Percentiles rank a stretch among this genome's conserved stretches.
phyloP scores from a whole-genome alignment of 208 protist genomes.

The Trypanosoma rangeli region DNA sequence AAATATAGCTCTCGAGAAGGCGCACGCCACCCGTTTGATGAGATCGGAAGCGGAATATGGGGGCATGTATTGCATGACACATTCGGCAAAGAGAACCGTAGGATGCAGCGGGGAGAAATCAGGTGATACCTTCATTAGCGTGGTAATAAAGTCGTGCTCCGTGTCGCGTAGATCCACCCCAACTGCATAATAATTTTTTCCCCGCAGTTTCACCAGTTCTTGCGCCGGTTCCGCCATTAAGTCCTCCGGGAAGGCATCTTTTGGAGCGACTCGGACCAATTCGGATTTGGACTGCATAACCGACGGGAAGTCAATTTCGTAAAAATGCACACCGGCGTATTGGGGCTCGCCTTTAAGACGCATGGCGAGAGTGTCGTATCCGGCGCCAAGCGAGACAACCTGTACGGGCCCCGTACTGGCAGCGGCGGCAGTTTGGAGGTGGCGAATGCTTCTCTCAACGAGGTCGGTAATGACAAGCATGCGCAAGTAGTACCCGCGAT shows the following conservation, averaged over 20 bases:
- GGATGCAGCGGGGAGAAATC: conserved; percentile 43
- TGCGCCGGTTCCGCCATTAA: conserved; percentile 23
- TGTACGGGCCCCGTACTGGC: conserved; percentile 38
- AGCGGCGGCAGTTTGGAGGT: conserved; percentile 10
- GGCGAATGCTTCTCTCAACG: conserved; percentile 40
- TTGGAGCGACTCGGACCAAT: conserved; percentile 62
- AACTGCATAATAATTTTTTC: conserved; percentile 56
- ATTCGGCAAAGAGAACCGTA: conserved; percentile 90
- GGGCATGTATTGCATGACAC: conserved; percentile 92
- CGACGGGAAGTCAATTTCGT: conserved; percentile 81
- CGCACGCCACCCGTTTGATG: conserved; percentile 42
- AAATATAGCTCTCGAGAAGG: conserved; percentile 65
- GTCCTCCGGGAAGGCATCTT: conserved; percentile 47
- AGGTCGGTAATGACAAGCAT: conserved; percentile 84
- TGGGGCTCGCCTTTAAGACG: conserved; percentile 25
- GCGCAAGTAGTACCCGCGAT: conserved; percentile 88
- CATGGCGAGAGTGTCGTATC: conserved; percentile 87
- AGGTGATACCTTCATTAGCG: conserved; percentile 21
- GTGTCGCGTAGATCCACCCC: conserved; percentile 75
- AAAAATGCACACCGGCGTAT: conserved; percentile 50
- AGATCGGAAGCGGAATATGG: conserved; percentile 46
- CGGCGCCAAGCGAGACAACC: conserved; percentile 85
- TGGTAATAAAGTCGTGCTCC: conserved; percentile 35
- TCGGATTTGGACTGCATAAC: conserved; percentile 76
- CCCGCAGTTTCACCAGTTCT: conserved; percentile 25